phyloP scores from a whole-genome alignment of 768 basidiomycete genomes.

The Grammothele lineata region DNA sequence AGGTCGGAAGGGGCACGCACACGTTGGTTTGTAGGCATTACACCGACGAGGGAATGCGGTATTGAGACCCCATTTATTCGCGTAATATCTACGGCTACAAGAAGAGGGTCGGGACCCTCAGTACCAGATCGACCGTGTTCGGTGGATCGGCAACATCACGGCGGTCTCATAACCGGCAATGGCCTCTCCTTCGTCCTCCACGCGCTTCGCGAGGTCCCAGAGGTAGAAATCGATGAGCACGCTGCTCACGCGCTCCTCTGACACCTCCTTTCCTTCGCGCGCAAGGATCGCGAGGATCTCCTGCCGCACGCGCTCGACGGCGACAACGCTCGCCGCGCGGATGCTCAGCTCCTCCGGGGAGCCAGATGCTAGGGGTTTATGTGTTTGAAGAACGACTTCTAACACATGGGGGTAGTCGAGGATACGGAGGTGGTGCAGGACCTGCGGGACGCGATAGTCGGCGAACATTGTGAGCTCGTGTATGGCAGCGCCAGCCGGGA shows the following conservation, averaged over 20 bases:
- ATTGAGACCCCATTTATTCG: no score
- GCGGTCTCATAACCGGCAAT: constrained; percentile 53
- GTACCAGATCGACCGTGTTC: constrained; percentile 86
- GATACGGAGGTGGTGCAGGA: constrained; percentile 78
- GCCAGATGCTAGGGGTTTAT: constrained; percentile 46
- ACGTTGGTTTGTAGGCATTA: no score
- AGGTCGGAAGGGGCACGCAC: no score
- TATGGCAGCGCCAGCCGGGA: constrained; percentile 65
- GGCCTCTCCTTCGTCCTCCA: constrained; percentile 58
- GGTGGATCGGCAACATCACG: constrained; percentile 65
- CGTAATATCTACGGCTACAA: no score
- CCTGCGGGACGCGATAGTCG: constrained; percentile 89
- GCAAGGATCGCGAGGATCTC: constrained; percentile 41
- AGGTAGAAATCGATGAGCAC: constrained; percentile 89
- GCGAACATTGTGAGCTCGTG: constrained; percentile 88
- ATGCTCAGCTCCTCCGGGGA: constrained; percentile 72
- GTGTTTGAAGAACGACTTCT: constrained; percentile 42
- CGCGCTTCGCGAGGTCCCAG: constrained; percentile 80
- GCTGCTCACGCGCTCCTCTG: constrained; percentile 45
- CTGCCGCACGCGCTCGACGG: constrained; percentile 69
- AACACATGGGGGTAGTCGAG: constrained; percentile 67
- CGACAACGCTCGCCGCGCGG: constrained; percentile 74
- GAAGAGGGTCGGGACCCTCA: no score
- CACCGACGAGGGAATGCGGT: no score
- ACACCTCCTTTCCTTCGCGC: background rate